These are phyloP conservation scores for Xylaria bambusicola DNA, from an alignment of 495 filamentous ascomycete genomes.

Conservation along the genomic window DNA sequence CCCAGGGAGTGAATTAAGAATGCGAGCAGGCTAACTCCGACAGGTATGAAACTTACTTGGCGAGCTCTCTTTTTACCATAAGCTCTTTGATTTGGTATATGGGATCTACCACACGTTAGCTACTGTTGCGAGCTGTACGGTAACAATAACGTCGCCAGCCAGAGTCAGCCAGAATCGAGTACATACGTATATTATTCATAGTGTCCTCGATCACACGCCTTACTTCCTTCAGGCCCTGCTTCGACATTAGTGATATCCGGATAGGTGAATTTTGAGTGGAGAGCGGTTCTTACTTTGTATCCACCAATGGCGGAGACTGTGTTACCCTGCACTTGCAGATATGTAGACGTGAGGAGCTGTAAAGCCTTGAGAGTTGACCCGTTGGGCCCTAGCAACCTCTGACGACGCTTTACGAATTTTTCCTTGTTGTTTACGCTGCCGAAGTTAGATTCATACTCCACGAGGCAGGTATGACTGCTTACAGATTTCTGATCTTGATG, in stretches of 20 bases:
- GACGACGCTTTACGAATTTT: conserved; percentile 92
- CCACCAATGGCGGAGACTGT: conserved; percentile 88
- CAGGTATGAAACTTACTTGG: conserved; percentile 80
- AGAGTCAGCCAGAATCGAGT: not conserved
- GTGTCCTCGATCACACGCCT: conserved; percentile 89
- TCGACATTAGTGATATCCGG: conserved; percentile 39
- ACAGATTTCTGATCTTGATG: conserved; percentile 71
- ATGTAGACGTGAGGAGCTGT: conserved; percentile 90
- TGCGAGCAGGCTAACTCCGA: too few species aligned
- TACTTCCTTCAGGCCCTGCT: conserved; percentile 91
- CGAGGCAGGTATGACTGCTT: not conserved
- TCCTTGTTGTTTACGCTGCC: conserved; percentile 81
- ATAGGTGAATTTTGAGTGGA: not conserved
- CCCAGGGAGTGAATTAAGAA: too few species aligned
- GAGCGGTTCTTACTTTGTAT: conserved; percentile 12
- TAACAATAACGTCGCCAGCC: not conserved
- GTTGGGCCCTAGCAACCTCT: conserved; percentile 66
- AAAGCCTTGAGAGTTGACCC: conserved; percentile 79
- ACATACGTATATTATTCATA: conserved; percentile 86
- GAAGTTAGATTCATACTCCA: not conserved
- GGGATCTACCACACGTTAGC: conserved; percentile 34
- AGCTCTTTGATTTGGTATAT: conserved; percentile 97
- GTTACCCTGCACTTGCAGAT: conserved; percentile 93
- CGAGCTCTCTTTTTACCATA: conserved; percentile 99
- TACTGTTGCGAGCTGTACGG: not conserved